Evolutionary conservation across 805 yeast genomes (phyloP).

Genomic region (Kuraishia ogatae): DNA sequence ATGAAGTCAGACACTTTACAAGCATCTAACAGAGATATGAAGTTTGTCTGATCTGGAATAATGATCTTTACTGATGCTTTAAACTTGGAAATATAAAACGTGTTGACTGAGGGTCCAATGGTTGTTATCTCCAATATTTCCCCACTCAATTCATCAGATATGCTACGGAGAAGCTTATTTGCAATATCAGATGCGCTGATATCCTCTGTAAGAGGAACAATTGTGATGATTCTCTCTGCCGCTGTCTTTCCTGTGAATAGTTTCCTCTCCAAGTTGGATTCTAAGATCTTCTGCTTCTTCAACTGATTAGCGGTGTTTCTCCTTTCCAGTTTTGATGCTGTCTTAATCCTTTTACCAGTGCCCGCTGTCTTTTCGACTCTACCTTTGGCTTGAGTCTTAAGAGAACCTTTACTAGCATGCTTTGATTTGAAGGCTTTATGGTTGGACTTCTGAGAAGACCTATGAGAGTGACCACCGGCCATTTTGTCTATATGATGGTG

Average conservation of each 20-base stretch:
- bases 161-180: conserved; percentile 34
- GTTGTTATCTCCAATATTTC: conserved; percentile 23
- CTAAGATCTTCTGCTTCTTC: conserved; percentile 60
- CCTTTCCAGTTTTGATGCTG: conserved; percentile 49
- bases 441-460: conserved; percentile 73
- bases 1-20: conserved; percentile 87
- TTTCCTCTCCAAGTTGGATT: conserved; percentile 49
- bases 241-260: conserved; percentile 76
- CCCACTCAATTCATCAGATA: conserved; percentile 16
- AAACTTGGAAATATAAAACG: conserved; percentile 52
- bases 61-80: conserved; percentile 69
- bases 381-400: conserved; percentile 77
- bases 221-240: conserved; percentile 75
- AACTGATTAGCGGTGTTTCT: conserved; percentile 73
- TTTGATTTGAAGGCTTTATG: conserved; percentile 89
- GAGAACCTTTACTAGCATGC: conserved; percentile 82
- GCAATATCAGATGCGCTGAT: conserved; percentile 48
- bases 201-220: conserved; percentile 74
- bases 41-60: conserved; percentile 58
- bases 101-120: conserved; percentile 39
- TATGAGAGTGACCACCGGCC: conserved; percentile 79
- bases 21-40: conserved; percentile 71
- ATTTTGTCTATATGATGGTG: conserved; percentile 17
- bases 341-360: conserved; percentile 27
- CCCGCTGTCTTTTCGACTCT: conserved; percentile 64